Conservation (phyloP, 345 rosid genomes). For the Pugionium dolabratum region DNA sequence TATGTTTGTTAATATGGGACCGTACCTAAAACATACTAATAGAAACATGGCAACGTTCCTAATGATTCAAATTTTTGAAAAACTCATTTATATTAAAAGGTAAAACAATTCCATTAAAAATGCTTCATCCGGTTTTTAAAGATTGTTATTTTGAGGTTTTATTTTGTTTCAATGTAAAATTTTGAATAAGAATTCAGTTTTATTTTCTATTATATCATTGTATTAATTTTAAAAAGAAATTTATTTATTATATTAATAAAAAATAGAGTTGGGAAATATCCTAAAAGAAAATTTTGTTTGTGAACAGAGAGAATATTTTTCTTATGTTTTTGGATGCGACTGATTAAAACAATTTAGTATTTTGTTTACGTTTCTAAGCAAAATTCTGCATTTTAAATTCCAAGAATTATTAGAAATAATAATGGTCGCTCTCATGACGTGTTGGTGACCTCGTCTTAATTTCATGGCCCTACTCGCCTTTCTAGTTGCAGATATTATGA, state of each 20-base stretch:
- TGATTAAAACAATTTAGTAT: background rate
- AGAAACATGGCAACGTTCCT: background rate
- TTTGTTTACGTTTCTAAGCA: too few relatives aligned
- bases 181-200: too few relatives aligned
- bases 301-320: background rate
- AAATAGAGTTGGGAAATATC: too few relatives aligned
- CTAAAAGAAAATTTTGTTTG: too few relatives aligned
- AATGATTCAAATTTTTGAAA: background rate
- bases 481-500: slow-evolving; percentile 32
- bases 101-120: background rate
- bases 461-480: slow-evolving; percentile 34
- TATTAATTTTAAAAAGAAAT: too few relatives aligned
- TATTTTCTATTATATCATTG: too few relatives aligned
- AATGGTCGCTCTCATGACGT: slow-evolving; percentile 38
- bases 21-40: slow-evolving; percentile 5
- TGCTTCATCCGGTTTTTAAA: too few relatives aligned
- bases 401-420: background rate
- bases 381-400: too few relatives aligned
- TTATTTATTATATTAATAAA: too few relatives aligned
- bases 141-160: too few relatives aligned
- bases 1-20: slow-evolving; percentile 3
- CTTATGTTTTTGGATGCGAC: background rate
- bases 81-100: background rate
- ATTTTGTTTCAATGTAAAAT: too few relatives aligned
- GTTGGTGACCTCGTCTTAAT: slow-evolving; percentile 45